Evolutionary conservation across 106 monocot species (phyloP), one percentile per base, ranked within the genome.

Genomic region (Dendrobium huoshanense): DNA sequence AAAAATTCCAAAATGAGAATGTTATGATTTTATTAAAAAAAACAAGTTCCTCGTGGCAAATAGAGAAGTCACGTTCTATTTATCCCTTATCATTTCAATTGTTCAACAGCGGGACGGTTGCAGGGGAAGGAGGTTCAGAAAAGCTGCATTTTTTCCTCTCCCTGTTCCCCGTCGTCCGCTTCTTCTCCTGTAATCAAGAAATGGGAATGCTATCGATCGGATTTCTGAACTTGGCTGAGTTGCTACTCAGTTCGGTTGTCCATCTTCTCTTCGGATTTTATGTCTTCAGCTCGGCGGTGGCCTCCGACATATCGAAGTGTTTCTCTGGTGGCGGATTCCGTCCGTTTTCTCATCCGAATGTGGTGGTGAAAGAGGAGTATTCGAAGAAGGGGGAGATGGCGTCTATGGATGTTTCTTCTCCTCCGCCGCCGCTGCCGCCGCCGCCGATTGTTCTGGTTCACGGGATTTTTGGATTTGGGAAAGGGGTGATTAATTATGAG

Each of bases 381-480:
- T 37, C 49, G 9, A 78, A 77, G 9, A 78, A 77, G 59, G 72
- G 64, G 49, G 79, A 81, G 47, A 78, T 67, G 43, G 55, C 59
- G 17, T 17, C 13, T 9, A 56, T 75, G 55, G 77, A 83, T 17
- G 79, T 77, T 9, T 70, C 70, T 31, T 31, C 31, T 31, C 31
- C 29, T 9, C 80, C 87, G 10, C 47, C 78, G 80, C 87, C 85
- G 27, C 27, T 0, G n/a, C n/a, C n/a, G n/a, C 0, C 27, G 41
- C 90, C 85, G 42, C 96, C 96, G 3, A 96, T 96, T 58, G 95
- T 96, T 43, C 78, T 96, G 16, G 93, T 96, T 41, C 95, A 96
- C 75, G 95, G 95, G 20, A 93, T 96, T 44, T 96, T 96, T 44
- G 95, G 95, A 1, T 96, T 96, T 67, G 95, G 95, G 22, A 90